phyloP scores from a whole-genome alignment of 2,329 filamentous ascomycete species.

The Coniochaeta ligniaria region DNA sequence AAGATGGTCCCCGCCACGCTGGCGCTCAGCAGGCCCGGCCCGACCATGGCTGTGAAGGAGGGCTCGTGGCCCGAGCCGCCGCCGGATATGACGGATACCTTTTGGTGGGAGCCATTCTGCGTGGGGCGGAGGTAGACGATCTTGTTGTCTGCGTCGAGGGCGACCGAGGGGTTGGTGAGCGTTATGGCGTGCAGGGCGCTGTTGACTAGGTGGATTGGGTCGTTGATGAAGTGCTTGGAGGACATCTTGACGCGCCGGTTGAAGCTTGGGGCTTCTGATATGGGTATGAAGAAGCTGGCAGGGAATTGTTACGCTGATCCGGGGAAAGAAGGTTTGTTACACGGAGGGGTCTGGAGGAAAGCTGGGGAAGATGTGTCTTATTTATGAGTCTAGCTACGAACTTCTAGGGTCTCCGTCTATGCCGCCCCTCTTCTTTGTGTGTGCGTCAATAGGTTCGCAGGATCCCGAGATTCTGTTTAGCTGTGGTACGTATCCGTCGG shows the following conservation, averaged over 20 bases:
- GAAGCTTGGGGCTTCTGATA: background rate
- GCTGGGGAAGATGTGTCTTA: background rate
- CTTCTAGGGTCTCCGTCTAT: background rate
- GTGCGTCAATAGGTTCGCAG: background rate
- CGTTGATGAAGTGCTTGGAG: constrained; percentile 82
- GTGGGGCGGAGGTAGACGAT: constrained; percentile 67
- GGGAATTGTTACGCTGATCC: background rate
- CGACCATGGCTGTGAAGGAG: constrained; percentile 79
- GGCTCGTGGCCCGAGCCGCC: constrained; percentile 90
- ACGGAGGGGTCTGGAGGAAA: background rate
- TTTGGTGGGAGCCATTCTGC: constrained; percentile 34
- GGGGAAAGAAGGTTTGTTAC: background rate
- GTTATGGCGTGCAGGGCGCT: constrained; percentile 71
- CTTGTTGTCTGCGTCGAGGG: constrained; percentile 73
- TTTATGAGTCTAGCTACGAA: background rate
- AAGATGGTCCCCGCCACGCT: constrained; percentile 83
- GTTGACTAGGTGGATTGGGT: constrained; percentile 71
- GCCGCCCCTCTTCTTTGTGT: no score
- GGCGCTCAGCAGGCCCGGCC: constrained; percentile 69
- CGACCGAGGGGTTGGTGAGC: constrained; percentile 75
- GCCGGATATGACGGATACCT: constrained; percentile 80
- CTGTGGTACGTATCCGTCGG: background rate
- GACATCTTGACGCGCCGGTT: constrained; percentile 38
- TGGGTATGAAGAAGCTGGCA: background rate
- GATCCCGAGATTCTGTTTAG: background rate